These are phyloP conservation scores for Cocos nucifera DNA, from an alignment of 176 grass and related monocot genomes.

Conservation along the genomic window DNA sequence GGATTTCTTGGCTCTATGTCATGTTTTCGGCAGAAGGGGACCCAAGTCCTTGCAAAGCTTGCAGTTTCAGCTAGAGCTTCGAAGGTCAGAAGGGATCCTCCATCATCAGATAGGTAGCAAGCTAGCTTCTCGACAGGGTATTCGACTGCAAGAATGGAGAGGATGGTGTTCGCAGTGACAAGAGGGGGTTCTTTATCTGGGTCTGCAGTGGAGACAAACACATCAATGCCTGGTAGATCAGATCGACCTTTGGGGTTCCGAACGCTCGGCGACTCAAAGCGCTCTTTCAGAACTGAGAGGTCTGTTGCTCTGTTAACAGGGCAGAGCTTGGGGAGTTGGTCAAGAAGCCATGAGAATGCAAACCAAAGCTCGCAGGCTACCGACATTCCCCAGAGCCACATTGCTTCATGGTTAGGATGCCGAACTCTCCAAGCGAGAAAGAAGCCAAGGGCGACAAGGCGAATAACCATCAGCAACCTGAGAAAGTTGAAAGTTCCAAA, in stretches of 20 bases:
- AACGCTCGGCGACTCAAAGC: conserved; percentile 57
- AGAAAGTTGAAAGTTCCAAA: not conserved
- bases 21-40: conserved; percentile 88
- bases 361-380: conserved; percentile 87
- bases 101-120: conserved; percentile 90
- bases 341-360: conserved; percentile 94
- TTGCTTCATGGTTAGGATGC: conserved; percentile 67
- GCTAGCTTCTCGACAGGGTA: conserved; percentile 90
- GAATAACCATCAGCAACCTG: conserved; percentile 64
- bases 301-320: conserved; percentile 63
- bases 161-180: conserved; percentile 80
- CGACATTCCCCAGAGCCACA: conserved; percentile 78
- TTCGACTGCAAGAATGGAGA: conserved; percentile 89
- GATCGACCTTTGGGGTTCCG: conserved; percentile 89
- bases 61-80: conserved; percentile 84
- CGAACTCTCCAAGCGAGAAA: conserved; percentile 82
- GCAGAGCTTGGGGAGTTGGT: conserved; percentile 85
- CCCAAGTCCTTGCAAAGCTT: conserved; percentile 69
- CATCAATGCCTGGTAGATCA: conserved; percentile 70
- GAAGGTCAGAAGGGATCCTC: conserved; percentile 73
- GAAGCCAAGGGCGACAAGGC: conserved; percentile 63
- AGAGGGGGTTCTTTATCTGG: conserved; percentile 93
- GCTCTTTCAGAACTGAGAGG: conserved; percentile 56
- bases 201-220: conserved; percentile 85
- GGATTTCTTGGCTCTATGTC: conserved; percentile 70